A percentile compares a stretch with the other conserved stretches of the same genome.
phyloP scores from a whole-genome alignment of 768 basidiomycete species.

The Trametes sanguinea region DNA sequence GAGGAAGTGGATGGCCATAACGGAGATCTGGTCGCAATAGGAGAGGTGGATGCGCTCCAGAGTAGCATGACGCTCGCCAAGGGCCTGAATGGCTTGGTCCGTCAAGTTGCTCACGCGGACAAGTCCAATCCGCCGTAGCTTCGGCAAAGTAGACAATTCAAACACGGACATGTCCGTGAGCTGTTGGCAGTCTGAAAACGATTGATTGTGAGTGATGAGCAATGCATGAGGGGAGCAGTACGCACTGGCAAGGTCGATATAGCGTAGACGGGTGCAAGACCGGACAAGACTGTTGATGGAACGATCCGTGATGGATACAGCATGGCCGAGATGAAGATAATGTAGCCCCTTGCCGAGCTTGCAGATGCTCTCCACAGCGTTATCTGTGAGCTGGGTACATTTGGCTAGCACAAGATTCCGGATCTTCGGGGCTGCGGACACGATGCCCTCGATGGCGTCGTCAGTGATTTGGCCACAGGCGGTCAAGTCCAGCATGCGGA shows the following conservation, averaged over 20 bases:
- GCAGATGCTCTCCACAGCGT: slow-evolving; percentile 81
- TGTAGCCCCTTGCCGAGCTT: slow-evolving; percentile 90
- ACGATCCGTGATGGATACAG: slow-evolving; percentile 83
- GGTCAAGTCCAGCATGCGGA: slow-evolving; percentile 93
- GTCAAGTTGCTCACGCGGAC: slow-evolving; percentile 93
- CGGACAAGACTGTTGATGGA: slow-evolving; percentile 83
- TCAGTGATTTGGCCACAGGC: slow-evolving; percentile 79
- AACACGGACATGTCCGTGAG: slow-evolving; percentile 94
- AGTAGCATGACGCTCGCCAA: slow-evolving; percentile 82
- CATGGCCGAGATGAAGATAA: slow-evolving; percentile 94
- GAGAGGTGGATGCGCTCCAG: slow-evolving; percentile 96
- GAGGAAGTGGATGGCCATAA: slow-evolving; percentile 88
- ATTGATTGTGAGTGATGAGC: background rate
- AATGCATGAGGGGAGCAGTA: slow-evolving; percentile 18
- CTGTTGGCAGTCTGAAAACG: slow-evolving; percentile 66
- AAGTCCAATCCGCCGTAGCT: slow-evolving; percentile 91
- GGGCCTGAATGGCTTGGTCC: slow-evolving; percentile 87
- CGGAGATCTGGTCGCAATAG: slow-evolving; percentile 94
- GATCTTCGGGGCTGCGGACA: slow-evolving; percentile 49
- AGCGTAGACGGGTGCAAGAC: slow-evolving; percentile 86
- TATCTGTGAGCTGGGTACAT: slow-evolving; percentile 79
- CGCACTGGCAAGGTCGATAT: slow-evolving; percentile 95
- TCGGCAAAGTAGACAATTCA: slow-evolving; percentile 84
- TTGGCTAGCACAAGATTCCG: slow-evolving; percentile 57
- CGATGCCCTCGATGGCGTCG: slow-evolving; percentile 73